Evolutionary conservation across 164 flowering plant genomes (phyloP), one percentile per base, ranked within the genome.

Genomic region (Vitis cinerea): DNA sequence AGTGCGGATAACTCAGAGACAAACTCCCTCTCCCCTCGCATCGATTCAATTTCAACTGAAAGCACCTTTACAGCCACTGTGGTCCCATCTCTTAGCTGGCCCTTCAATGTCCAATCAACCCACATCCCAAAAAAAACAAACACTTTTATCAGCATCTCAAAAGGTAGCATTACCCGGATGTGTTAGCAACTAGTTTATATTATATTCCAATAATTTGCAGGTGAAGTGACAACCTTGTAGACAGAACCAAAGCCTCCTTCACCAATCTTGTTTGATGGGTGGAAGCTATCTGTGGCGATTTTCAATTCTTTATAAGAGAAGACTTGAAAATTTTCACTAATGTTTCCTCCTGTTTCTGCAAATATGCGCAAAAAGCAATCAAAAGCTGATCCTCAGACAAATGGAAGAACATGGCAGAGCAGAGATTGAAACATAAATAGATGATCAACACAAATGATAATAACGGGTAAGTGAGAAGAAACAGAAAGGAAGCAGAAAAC

Each of bases 21-120:
- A 72, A 87, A 87, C 54, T 85, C 89, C 61, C 85, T 75, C 72
- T 83, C 88, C 9, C 91, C 91, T 72, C 83, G 59, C 84, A 81
- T 72, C 0, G 91, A 81, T 70, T 79, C 88, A 9, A 75, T 70
- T 27, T 87, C 91, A 12, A 83, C 75, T 0, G 86, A 81, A 52
- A 85, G 79, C 30, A 80, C 81, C 69, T 87, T 87, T 0, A 87
- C 76, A 1, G 87, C 91, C 60, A 81, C 87, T n/a, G 72, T 3
- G 6, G 67, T 68, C 0, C 85, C 89, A 78, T 84, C 82, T 47
- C 54, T 15, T 16, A 87, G 84, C 73, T 64, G 70, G 0, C 89
- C 91, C 91, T 87, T 69, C 50, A 71, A 71, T 19, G 57, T 11
- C 67, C 66, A 75, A 63, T 61, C 50, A 59, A 44, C 27, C 27